Percentiles rank a stretch among this genome's conserved stretches.
Conservation (phyloP, 1,284 basidiomycete species). For the Sanguinoderma infundibulare region DNA sequence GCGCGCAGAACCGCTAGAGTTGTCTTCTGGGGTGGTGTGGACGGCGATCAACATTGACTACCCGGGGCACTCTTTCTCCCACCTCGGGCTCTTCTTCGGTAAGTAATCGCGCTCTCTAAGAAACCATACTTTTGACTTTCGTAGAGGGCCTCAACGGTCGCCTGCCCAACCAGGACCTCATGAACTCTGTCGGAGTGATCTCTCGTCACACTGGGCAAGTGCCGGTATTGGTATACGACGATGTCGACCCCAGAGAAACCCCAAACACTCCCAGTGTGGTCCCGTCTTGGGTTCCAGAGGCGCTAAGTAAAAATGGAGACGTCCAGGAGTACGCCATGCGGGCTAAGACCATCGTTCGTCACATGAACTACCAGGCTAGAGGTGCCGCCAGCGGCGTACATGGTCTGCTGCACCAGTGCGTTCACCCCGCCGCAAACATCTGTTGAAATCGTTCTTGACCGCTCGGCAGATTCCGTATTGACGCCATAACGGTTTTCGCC, state of each 20-base stretch:
- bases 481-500: constrained; percentile 91
- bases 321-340: constrained; percentile 59
- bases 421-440: neutral
- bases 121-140: neutral
- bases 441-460: neutral
- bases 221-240: constrained; percentile 79
- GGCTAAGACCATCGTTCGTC: constrained; percentile 66
- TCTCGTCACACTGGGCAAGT: constrained; percentile 74
- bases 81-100: constrained; percentile 93
- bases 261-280: constrained; percentile 36
- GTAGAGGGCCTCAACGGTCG: constrained; percentile 96
- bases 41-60: constrained; percentile 95
- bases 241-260: constrained; percentile 57
- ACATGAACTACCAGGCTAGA: constrained; percentile 70
- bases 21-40: constrained; percentile 89
- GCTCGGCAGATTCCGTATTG: constrained; percentile 80
- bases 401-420: constrained; percentile 77
- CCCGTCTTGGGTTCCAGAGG: constrained; percentile 51
- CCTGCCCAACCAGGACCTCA: constrained; percentile 93
- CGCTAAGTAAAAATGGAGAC: constrained; percentile 45
- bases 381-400: constrained; percentile 80
- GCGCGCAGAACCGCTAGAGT: constrained; percentile 59
- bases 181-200: constrained; percentile 85
- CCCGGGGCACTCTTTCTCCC: constrained; percentile 94
- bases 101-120: constrained; percentile 27